These are phyloP conservation scores for Amoebophrya sp. DNA, from an alignment of 169 alveolate species.

Conservation along the genomic window DNA sequence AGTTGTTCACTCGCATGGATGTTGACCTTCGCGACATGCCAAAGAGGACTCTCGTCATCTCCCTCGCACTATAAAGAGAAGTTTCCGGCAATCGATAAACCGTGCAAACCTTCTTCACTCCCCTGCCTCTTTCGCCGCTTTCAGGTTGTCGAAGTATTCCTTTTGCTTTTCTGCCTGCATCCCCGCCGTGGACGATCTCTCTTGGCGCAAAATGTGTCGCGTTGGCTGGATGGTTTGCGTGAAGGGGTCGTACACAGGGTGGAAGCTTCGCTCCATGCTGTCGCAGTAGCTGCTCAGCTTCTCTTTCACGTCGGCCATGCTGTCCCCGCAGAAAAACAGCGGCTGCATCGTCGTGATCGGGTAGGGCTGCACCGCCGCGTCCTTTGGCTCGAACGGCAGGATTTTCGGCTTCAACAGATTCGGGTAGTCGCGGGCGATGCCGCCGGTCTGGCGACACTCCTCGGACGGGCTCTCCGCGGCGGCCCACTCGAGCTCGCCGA, in stretches of 20 bases:
- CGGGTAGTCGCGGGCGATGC: neutral
- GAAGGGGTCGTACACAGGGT: neutral
- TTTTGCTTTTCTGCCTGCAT: neutral
- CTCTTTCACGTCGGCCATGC: neutral
- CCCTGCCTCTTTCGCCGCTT: no score
- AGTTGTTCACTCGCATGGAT: no score
- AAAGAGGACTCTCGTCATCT: no score
- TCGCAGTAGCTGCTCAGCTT: neutral
- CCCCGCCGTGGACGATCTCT: neutral
- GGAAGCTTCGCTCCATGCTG: neutral
- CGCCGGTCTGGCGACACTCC: neutral
- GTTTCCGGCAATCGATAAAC: no score
- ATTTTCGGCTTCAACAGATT: neutral
- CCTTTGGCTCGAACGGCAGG: neutral
- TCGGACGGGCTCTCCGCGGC: neutral
- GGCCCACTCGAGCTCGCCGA: slow-evolving; percentile 43
- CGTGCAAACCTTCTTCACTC: no score
- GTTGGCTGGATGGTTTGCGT: neutral
- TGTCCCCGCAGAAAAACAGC: neutral
- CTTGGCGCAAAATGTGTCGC: neutral
- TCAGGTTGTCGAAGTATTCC: neutral
- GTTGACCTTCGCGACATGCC: no score
- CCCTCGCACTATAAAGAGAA: no score
- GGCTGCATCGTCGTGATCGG: slow-evolving; percentile 41
- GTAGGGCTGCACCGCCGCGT: slow-evolving; percentile 34